Evolutionary conservation across 352 stramenopile species (phyloP), one percentile per base, ranked within the genome.

Genomic region (Pythium scleroteichum): DNA sequence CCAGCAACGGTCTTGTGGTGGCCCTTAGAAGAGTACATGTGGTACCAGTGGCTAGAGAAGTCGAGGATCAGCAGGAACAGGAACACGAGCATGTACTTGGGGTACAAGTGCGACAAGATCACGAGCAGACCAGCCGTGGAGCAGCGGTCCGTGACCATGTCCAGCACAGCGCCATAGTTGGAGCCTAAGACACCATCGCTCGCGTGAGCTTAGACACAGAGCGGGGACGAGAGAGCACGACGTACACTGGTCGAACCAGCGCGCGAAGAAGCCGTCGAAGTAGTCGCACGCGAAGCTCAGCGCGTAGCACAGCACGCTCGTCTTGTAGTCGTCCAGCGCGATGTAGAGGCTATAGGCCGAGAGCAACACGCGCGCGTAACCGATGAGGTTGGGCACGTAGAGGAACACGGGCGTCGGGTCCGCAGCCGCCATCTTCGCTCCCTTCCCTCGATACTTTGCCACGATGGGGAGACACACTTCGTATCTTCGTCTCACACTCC

Each of bases 111-210:
- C 41, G 88, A 95, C 32, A 99, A 78, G 45, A 98, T 88, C 42
- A 98, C 88, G 17, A 99, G 78, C 39, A 99, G 79, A 13, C 96
- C 96, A 0, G 96, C 85, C 3, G 97, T 99, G 14, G 95, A 98
- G 76, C 94, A 98, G 61, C 78, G 79, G 74, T 99, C 96, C 19
- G 97, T 99, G 24, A 99, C 94, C 97, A 99, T 99, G 73, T 99
- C 97, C 38, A 99, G 76, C 56, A 99, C 82, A 16, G 88, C 92
- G 50, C 97, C 96, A 75, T 97, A 99, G 39, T 81, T 90, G 38
- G 92, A 98, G 61, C 75, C 84, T 91, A 41, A 38, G 40, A 19
- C 5, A 35, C 29, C 29, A 10, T 10, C 29, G 5, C 10, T 5
- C 10, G 10, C 29, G 29, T 35, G 29, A 35, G 29, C 29, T 10